These are phyloP conservation scores for Musa schizocarpa DNA, from an alignment of 176 grass and related monocot species.

Conservation along the genomic window DNA sequence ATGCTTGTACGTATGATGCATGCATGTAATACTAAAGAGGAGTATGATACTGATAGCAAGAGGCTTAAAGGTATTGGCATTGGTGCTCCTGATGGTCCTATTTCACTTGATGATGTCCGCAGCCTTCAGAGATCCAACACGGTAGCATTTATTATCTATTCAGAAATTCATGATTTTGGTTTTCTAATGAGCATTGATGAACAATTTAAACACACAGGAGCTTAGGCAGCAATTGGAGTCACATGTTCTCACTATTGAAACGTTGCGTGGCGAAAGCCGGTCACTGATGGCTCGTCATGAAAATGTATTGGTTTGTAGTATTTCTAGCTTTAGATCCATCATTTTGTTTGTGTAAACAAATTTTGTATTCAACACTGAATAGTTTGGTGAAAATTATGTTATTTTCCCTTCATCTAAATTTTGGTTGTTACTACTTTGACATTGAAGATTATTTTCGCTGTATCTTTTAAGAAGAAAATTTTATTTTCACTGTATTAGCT, in stretches of 20 bases:
- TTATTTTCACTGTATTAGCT: no score
- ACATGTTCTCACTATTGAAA: conserved; percentile 81
- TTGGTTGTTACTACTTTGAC: no score
- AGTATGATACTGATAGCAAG: conserved; percentile 55
- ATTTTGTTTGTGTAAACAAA: background rate
- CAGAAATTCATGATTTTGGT: background rate
- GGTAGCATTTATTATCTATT: conserved; percentile 36
- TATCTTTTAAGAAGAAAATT: no score
- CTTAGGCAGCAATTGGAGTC: conserved; percentile 89
- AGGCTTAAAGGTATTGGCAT: conserved; percentile 92
- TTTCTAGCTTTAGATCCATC: background rate
- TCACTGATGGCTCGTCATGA: conserved; percentile 44
- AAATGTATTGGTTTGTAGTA: conserved; percentile 38
- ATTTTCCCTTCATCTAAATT: no score
- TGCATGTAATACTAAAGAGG: conserved; percentile 29
- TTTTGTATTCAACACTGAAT: no score
- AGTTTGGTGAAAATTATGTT: no score
- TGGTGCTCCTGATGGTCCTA: conserved; percentile 79
- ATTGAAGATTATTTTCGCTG: no score
- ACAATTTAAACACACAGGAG: conserved; percentile 46
- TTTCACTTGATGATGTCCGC: conserved; percentile 86
- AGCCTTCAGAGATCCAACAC: conserved; percentile 84
- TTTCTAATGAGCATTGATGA: conserved; percentile 14
- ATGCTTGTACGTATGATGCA: background rate
- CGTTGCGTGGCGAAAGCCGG: conserved; percentile 47